A percentile compares a stretch with the other conserved stretches of the same genome.
Conservation (phyloP, 176 grass and related monocot genomes). For the Chloris gayana region DNA sequence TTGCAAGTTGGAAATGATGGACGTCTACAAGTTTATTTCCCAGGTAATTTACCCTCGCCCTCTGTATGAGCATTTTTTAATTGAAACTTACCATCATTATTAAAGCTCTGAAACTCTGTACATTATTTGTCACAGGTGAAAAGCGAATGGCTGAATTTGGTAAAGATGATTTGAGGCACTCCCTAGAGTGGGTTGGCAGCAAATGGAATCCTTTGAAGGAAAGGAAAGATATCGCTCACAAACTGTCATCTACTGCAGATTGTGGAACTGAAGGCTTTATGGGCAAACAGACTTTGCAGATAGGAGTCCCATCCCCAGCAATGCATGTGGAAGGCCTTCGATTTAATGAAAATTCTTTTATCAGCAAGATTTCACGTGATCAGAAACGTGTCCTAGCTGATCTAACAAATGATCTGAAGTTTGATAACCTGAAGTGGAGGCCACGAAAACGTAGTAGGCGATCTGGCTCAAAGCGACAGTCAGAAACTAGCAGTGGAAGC, state of each 20-base stretch:
- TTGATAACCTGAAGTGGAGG: conserved; percentile 72
- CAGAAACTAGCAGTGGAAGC: conserved; percentile 57
- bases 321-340: neutral
- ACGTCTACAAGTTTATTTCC: conserved; percentile 73
- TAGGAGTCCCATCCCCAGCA: conserved; percentile 24
- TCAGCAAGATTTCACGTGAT: conserved; percentile 34
- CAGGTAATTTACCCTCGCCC: conserved; percentile 67
- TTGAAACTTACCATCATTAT: neutral
- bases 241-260: conserved; percentile 15
- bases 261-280: neutral
- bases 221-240: conserved; percentile 53
- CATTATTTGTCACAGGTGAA: conserved; percentile 60
- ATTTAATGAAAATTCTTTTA: conserved; percentile 30
- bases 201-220: conserved; percentile 67
- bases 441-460: conserved; percentile 69
- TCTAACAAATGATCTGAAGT: conserved; percentile 59
- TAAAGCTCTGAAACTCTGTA: conserved; percentile 14
- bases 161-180: conserved; percentile 59
- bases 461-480: conserved; percentile 56
- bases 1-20: conserved; percentile 41
- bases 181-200: conserved; percentile 72
- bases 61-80: neutral
- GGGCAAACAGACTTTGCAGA: neutral
- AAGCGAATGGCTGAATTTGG: conserved; percentile 53
- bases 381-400: conserved; percentile 41